phyloP scores from a whole-genome alignment of 371 early-diverging fungal species.

The Mucor circinelloides region DNA sequence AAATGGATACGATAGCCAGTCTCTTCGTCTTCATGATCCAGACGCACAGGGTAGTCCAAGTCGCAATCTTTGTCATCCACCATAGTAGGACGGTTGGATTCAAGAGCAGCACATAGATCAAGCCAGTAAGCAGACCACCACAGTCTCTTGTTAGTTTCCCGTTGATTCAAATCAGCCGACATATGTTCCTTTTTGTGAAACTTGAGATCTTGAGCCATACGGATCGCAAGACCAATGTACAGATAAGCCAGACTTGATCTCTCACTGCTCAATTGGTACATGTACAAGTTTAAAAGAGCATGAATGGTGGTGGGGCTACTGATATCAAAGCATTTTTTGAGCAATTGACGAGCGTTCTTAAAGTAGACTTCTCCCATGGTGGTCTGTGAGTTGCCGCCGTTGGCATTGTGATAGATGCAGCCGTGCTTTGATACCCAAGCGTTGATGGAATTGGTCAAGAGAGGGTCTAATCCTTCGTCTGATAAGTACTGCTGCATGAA shows the following conservation, averaged over 20 bases:
- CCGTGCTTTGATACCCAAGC: conserved; percentile 65
- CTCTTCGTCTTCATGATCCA: conserved; percentile 52
- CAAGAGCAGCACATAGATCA: conserved; percentile 53
- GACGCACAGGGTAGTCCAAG: conserved; percentile 54
- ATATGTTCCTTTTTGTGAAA: conserved; percentile 56
- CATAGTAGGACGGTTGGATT: conserved; percentile 55
- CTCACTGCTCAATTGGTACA: conserved; percentile 63
- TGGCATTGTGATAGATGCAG: conserved; percentile 53
- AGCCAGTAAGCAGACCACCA: conserved; percentile 72
- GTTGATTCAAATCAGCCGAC: conserved; percentile 50
- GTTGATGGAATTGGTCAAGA: conserved; percentile 58
- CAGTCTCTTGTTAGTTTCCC: conserved; percentile 58
- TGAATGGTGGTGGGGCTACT: conserved; percentile 60
- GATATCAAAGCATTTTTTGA: conserved; percentile 62
- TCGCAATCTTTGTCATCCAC: conserved; percentile 66
- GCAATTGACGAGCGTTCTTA: conserved; percentile 57
- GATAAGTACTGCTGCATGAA: conserved; percentile 51
- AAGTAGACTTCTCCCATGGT: conserved; percentile 61
- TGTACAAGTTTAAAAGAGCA: conserved; percentile 61
- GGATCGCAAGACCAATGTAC: conserved; percentile 63
- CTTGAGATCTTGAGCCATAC: conserved; percentile 69
- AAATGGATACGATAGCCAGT: conserved; percentile 51
- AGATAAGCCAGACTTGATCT: conserved; percentile 61
- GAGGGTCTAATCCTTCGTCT: conserved; percentile 44
- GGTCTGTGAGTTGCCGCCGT: conserved; percentile 27